Evolutionary conservation across 331 rosid genomes (phyloP), one percentile per base, ranked within the genome.

Genomic region (Telfairia occidentalis): DNA sequence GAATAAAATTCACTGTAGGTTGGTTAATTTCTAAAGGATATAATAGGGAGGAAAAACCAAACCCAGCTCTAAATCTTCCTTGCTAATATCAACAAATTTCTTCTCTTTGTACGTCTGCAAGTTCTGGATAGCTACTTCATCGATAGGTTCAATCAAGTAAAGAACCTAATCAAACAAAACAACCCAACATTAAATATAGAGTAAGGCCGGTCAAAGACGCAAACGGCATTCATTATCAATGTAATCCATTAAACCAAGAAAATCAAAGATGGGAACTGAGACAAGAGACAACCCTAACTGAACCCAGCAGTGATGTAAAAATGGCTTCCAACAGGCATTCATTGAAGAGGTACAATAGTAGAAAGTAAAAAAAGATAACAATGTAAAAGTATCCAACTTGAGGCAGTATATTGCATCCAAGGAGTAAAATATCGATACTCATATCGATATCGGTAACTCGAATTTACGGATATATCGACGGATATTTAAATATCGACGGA

Each of bases 41-140:
- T 18, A 40, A 11, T 13, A 5, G 9, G 37, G 71, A 45, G 60
- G 57, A 23, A 18, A 73, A 34, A 71, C 84, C 92, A 69, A 64
- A 95, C 97, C 99, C 76, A 95, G 82, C 81, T 95, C 99, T 73
- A 95, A 83, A 78, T 95, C 99, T 70, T 95, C 99, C 88, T 95
- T 95, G 92, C 99, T 95, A 75, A 95, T 95, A 81, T 92, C 99
- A 83, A 95, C 97, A 86, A 95, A 95, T 75, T 90, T 92, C 80
- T 95, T 92, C 81, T 95, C 99, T 82, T 92, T 95, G 85, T 84
- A 95, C 48, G 97, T 95, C 69, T 92, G 97, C 67, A 95, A 85
- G 81, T 95, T 92, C 90, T 95, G 99, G 84, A 95, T 92, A 19
- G 97, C 93, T 79, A 95, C 99, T 82, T 95, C 99, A 64, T 95